These are phyloP conservation scores for Cyclotella sp. DNA, from an alignment of 108 stramenopile genomes.

Conservation along the genomic window DNA sequence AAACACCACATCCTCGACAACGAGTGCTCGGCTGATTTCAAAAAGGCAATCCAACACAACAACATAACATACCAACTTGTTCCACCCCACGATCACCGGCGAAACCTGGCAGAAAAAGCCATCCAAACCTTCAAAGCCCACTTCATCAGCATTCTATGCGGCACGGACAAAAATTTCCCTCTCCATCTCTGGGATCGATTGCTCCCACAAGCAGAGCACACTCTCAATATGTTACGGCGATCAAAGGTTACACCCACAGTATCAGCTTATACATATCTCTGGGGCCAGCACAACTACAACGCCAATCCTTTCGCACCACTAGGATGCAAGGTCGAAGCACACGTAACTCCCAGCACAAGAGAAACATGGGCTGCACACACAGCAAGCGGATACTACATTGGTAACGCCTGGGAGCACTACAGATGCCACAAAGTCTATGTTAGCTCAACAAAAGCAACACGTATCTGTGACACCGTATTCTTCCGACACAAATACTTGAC, in stretches of 20 bases:
- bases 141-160: conserved; percentile 41
- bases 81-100: conserved; percentile 40
- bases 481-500: no score
- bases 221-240: conserved; percentile 38
- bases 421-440: neutral
- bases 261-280: no score
- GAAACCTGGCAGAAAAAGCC: conserved; percentile 54
- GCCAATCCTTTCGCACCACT: conserved; percentile 38
- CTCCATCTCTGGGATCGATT: conserved; percentile 31
- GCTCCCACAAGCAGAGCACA: conserved; percentile 40
- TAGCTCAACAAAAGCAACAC: neutral
- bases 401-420: neutral
- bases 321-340: conserved; percentile 29
- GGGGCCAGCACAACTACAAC: conserved; percentile 43
- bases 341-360: neutral
- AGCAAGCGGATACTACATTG: neutral
- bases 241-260: conserved; percentile 46
- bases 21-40: conserved; percentile 10
- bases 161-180: no score
- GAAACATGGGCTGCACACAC: neutral
- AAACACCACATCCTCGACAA: conserved; percentile 29
- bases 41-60: neutral
- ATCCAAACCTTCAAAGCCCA: no score
- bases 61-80: conserved; percentile 31
- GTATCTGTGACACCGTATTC: no score